These are phyloP conservation scores for Septoria petroselini DNA, from an alignment of 2,329 filamentous ascomycete species.

Conservation along the genomic window DNA sequence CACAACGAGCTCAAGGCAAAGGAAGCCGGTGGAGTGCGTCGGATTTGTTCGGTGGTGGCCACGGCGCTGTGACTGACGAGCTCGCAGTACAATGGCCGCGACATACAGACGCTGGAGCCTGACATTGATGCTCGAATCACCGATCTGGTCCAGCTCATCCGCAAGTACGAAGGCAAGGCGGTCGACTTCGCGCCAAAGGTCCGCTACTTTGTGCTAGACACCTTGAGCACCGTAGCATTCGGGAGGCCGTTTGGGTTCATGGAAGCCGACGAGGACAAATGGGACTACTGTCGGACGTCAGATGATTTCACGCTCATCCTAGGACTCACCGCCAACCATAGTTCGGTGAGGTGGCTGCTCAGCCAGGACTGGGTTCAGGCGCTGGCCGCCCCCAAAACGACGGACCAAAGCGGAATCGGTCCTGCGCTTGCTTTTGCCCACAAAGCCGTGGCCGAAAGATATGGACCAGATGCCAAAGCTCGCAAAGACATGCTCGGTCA, in stretches of 20 bases:
- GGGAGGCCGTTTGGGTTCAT: slow-evolving; percentile 54
- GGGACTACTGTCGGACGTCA: slow-evolving; percentile 30
- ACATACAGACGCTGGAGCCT: slow-evolving; percentile 51
- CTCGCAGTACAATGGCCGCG: slow-evolving; percentile 54
- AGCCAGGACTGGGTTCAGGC: slow-evolving; percentile 25
- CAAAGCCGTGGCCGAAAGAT: slow-evolving; percentile 31
- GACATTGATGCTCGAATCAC: slow-evolving; percentile 50
- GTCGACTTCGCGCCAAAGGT: slow-evolving; percentile 51
- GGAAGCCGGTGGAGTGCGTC: slow-evolving; percentile 51
- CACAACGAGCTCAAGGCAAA: slow-evolving; percentile 50
- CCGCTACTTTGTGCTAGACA: slow-evolving; percentile 56
- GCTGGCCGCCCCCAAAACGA: slow-evolving; percentile 30
- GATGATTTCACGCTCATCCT: slow-evolving; percentile 28
- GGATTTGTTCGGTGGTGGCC: slow-evolving; percentile 3
- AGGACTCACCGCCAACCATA: slow-evolving; percentile 29
- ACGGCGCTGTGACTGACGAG: slow-evolving; percentile 13
- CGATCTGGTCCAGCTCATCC: slow-evolving; percentile 50
- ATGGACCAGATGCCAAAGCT: slow-evolving; percentile 25
- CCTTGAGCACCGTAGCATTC: slow-evolving; percentile 55
- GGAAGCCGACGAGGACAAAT: slow-evolving; percentile 47
- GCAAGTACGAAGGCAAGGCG: slow-evolving; percentile 34
- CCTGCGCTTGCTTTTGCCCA: slow-evolving; percentile 30
- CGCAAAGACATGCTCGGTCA: slow-evolving; percentile 52
- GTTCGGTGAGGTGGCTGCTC: slow-evolving; percentile 27
- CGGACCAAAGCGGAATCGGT: slow-evolving; percentile 32